Evolutionary conservation across 305 asterid genomes (phyloP).

Genomic region (Fraxinus velutina): DNA sequence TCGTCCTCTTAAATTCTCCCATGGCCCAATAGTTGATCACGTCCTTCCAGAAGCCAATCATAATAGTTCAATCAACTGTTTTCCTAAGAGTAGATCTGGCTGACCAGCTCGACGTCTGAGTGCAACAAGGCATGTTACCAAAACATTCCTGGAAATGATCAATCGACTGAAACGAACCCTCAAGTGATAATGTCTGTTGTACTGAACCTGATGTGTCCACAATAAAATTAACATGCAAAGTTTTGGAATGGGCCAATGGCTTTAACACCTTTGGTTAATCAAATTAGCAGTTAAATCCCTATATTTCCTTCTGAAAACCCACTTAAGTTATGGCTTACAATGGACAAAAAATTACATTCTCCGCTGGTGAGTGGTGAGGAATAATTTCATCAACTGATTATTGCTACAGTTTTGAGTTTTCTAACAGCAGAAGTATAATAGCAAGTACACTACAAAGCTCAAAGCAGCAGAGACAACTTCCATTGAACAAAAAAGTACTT

Average conservation of each 20-base stretch:
- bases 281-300: neutral
- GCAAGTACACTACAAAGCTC: neutral
- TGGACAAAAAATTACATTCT: neutral
- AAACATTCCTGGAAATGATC: neutral
- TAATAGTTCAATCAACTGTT: neutral
- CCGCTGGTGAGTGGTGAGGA: neutral
- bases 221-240: neutral
- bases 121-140: neutral
- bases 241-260: neutral
- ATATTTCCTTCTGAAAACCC: neutral
- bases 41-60: neutral
- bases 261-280: neutral
- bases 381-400: neutral
- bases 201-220: neutral
- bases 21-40: neutral
- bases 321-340: neutral
- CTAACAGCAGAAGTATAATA: neutral
- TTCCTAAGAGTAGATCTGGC: neutral
- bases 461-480: neutral
- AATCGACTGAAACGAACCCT: neutral
- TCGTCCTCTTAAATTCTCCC: neutral
- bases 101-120: neutral
- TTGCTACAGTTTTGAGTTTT: neutral
- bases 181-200: neutral
- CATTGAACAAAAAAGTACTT: neutral